Evolutionary conservation across 1,139 yeast genomes (phyloP).

Genomic region (Debaryomyces fabryi): DNA sequence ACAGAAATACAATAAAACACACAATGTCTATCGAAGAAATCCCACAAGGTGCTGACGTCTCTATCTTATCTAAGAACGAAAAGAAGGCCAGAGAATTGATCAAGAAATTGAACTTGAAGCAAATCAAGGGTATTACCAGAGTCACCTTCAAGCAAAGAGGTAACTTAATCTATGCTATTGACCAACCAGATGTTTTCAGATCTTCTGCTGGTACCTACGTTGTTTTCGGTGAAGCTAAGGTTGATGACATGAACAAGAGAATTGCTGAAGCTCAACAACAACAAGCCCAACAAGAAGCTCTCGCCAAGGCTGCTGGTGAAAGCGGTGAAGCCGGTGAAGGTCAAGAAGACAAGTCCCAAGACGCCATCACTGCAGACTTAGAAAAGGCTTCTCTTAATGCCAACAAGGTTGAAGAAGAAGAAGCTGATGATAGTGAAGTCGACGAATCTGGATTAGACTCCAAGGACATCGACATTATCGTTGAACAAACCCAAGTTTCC

Average conservation of each 20-base stretch:
- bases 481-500: conserved; percentile 88
- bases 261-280: conserved; percentile 61
- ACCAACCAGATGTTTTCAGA: conserved; percentile 92
- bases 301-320: conserved; percentile 54
- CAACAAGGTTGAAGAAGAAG: conserved; percentile 42
- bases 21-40: conserved; percentile 62
- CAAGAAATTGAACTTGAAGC: conserved; percentile 88
- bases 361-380: conserved; percentile 87
- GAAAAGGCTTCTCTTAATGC: conserved; percentile 71
- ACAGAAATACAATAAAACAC: conserved; percentile 4
- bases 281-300: conserved; percentile 60
- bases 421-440: conserved; percentile 67
- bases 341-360: conserved; percentile 59
- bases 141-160: conserved; percentile 96
- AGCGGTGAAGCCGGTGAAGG: conserved; percentile 25
- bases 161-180: conserved; percentile 91
- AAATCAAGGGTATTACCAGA: conserved; percentile 89
- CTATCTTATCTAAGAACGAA: conserved; percentile 86
- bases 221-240: conserved; percentile 97
- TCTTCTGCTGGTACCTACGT: conserved; percentile 93
- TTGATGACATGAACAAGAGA: conserved; percentile 87
- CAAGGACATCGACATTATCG: conserved; percentile 78
- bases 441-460: conserved; percentile 81
- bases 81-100: conserved; percentile 94
- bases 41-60: conserved; percentile 88